Base-by-base conservation (phyloP, 768 basidiomycete species). In the Chalciporus pseudorubinellus region DNA sequence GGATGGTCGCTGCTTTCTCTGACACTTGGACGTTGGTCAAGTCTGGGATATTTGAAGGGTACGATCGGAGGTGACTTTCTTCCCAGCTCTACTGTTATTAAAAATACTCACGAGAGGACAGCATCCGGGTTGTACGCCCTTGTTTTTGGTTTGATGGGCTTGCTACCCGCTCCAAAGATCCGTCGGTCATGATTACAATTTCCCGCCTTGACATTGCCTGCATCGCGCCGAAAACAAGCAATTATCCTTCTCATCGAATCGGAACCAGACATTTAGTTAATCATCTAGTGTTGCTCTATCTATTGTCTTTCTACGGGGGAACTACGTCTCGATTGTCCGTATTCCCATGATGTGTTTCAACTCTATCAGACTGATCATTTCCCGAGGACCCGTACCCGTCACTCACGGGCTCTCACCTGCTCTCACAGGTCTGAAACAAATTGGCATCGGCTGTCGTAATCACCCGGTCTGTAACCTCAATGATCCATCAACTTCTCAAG, bases 91-190 rank as follows among this genome's bases (percentile, higher is more conserved):
- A 1, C 19, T 12, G n/a, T 41, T 0, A 34, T 13, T n/a, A 8
- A 5, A 11, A 26, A 48, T 39, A 24, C 12, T 22, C 36, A 39
- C 52, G 28, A 48, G 18, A 43, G 39, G 41, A 5, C 58, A 91
- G 88, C 85, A 11, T 82, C 81, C 11, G 84, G 83, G 10, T 65
- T 88, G 41, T 91, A 90, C 58, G 81, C 81, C 8, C 73, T 89
- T 38, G 72, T 73, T 18, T 87, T 91, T 61, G 89, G 89, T n/a
- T 66, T 89, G 31, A 77, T 91, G 50, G 89, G 87, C 3, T 73
- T 91, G 19, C 70, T 90, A 46, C 85, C 87, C 13, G 78, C 79
- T 21, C 87, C 87, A 12, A 79, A 74, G 66, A 70, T 78, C 46
- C 73, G 78, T 74, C 70, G 72, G 18, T 59, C 63, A 33, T 74